Conservation (phyloP, 2,329 filamentous ascomycete genomes). For the Penicillium sp. region DNA sequence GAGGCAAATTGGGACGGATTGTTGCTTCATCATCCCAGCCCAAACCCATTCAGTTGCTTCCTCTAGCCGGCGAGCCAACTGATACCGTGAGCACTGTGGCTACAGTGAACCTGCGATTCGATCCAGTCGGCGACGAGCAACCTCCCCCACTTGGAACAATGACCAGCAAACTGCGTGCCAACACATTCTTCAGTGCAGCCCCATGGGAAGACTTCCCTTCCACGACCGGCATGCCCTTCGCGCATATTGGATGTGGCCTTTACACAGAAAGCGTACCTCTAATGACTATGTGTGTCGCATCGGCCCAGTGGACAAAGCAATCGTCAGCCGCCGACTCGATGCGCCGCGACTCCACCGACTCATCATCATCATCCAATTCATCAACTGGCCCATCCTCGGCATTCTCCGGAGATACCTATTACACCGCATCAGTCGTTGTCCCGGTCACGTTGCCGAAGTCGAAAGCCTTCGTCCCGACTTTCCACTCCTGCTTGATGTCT, state of each 20-base stretch:
- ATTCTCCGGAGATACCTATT: slow-evolving; percentile 43
- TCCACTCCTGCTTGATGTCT: slow-evolving; percentile 60
- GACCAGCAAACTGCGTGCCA: slow-evolving; percentile 48
- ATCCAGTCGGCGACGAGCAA: slow-evolving; percentile 44
- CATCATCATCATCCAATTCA: slow-evolving; percentile 34
- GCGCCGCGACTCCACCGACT: slow-evolving; percentile 24
- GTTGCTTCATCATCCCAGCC: slow-evolving; percentile 53
- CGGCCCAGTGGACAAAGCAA: slow-evolving; percentile 50
- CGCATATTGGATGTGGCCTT: slow-evolving; percentile 40
- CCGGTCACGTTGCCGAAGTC: slow-evolving; percentile 54
- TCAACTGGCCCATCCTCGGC: background rate
- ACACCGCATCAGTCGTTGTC: slow-evolving; percentile 55
- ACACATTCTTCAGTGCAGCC: slow-evolving; percentile 48
- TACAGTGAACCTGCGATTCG: slow-evolving; percentile 53
- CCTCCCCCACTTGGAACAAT: slow-evolving; percentile 49
- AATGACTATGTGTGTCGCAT: slow-evolving; percentile 48
- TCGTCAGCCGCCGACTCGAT: slow-evolving; percentile 24
- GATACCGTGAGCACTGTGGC: slow-evolving; percentile 46
- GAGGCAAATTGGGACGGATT: slow-evolving; percentile 50
- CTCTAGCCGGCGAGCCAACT: slow-evolving; percentile 29
- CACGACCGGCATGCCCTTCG: slow-evolving; percentile 34
- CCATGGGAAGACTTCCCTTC: slow-evolving; percentile 46
- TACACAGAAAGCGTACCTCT: slow-evolving; percentile 48
- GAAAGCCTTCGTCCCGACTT: slow-evolving; percentile 59
- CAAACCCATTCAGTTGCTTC: slow-evolving; percentile 45